Percentiles rank a stretch among this genome's conserved stretches.
Evolutionary conservation across 345 rosid species (phyloP).

Genomic region (Eucalyptus regnans): DNA sequence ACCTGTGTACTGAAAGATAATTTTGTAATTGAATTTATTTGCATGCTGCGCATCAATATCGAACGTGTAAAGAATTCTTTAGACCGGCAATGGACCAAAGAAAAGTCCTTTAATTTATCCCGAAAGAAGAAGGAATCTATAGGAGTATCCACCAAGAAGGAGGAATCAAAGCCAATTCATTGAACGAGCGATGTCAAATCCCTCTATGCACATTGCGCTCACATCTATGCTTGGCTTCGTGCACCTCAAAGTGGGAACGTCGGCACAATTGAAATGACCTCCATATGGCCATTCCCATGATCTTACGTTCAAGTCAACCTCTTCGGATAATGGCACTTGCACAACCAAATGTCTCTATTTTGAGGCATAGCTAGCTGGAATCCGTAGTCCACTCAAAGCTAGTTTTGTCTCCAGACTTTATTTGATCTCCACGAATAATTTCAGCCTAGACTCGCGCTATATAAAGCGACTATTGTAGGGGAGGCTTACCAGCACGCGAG

Average conservation of each 20-base stretch:
- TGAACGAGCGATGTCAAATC: background rate
- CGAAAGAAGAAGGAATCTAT: background rate
- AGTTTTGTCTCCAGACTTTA: background rate
- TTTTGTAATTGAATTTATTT: background rate
- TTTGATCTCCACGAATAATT: background rate
- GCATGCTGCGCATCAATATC: background rate
- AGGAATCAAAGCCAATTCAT: background rate
- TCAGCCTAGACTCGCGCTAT: background rate
- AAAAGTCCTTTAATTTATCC: background rate
- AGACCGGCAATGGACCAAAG: background rate
- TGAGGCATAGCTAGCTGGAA: background rate
- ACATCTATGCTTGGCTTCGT: background rate
- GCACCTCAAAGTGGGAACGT: background rate
- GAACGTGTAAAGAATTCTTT: background rate
- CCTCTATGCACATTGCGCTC: background rate
- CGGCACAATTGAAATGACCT: background rate
- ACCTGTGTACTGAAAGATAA: background rate
- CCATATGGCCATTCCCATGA: background rate
- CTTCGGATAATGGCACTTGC: background rate
- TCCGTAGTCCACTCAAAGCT: background rate
- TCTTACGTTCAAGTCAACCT: background rate
- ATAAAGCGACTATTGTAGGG: background rate
- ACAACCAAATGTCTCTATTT: background rate
- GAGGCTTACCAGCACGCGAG: background rate
- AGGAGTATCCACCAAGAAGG: background rate